Evolutionary conservation across 257 asterid genomes (phyloP), one percentile per base, ranked within the genome.

Genomic region (Lantana camara): DNA sequence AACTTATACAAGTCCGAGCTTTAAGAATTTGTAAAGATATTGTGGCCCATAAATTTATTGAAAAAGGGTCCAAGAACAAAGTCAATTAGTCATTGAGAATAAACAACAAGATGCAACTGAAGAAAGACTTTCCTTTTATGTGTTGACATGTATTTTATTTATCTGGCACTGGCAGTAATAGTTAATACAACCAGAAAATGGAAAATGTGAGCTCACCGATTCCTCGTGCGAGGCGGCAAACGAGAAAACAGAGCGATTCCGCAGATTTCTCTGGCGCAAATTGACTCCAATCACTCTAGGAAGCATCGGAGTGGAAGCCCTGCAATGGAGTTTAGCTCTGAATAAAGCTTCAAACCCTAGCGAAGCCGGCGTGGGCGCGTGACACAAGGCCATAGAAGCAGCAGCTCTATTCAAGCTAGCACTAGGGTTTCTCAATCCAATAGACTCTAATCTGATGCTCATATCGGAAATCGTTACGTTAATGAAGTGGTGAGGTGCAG

Each of bases 151-250:
- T n/a, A n/a, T n/a, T n/a, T n/a, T n/a, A n/a, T n/a, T n/a, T n/a
- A n/a, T n/a, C n/a, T n/a, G n/a, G n/a, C n/a, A n/a, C n/a, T n/a
- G 13, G 40, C 24, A n/a, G 0, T 27, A 17, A 15, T n/a, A 50
- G 9, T 11, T 14, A 54, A 46, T 61, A 65, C 15, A 58, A 27
- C 29, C n/a, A 48, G 15, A 27, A 42, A 64, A 34, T 48, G 8
- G 13, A 46, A n/a, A 45, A 41, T 7, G n/a, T 22, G 51, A 20
- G 12, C 84, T 76, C 50, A 86, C 96, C 82, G 98, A 79, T 24
- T 88, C 96, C 66, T 91, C 95, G 46, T 81, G 95, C 20, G 91
- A 82, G 46, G 95, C 87, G 24, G 96, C 91, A 29, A 76, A 74
- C 0, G 85, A 74, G 72, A 75, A 68, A 68, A 84, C 61, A 20